Evolutionary conservation across 2,329 filamentous ascomycete genomes (phyloP).

Genomic region (Fusarium pseudonygamai): DNA sequence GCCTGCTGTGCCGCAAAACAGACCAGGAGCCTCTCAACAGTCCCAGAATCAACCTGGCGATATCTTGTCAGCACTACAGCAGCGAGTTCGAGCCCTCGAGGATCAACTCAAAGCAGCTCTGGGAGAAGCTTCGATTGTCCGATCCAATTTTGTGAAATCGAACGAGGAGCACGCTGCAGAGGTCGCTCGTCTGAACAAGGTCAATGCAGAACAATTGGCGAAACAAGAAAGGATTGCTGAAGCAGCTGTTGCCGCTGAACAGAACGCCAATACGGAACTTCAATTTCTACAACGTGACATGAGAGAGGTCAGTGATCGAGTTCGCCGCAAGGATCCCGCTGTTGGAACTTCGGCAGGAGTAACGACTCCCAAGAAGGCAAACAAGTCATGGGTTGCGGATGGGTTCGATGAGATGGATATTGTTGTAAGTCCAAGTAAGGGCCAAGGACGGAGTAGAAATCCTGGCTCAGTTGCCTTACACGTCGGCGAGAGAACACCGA

Average conservation of each 20-base stretch:
- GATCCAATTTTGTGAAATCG: slow-evolving; percentile 72
- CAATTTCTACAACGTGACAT: slow-evolving; percentile 79
- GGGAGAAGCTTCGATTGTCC: slow-evolving; percentile 80
- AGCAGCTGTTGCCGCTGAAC: slow-evolving; percentile 70
- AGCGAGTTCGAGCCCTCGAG: slow-evolving; percentile 62
- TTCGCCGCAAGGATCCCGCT: slow-evolving; percentile 57
- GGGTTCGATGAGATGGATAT: slow-evolving; percentile 78
- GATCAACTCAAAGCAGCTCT: slow-evolving; percentile 69
- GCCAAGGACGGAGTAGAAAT: slow-evolving; percentile 53
- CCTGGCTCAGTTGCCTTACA: slow-evolving; percentile 55
- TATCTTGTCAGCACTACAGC: slow-evolving; percentile 59
- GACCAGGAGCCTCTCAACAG: slow-evolving; percentile 34
- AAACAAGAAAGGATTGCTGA: slow-evolving; percentile 73
- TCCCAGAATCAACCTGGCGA: slow-evolving; percentile 46
- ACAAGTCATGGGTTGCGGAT: slow-evolving; percentile 71
- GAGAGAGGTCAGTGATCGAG: slow-evolving; percentile 64
- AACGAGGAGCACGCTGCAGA: slow-evolving; percentile 70
- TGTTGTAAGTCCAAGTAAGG: slow-evolving; percentile 63
- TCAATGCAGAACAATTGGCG: slow-evolving; percentile 70
- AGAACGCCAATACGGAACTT: slow-evolving; percentile 73
- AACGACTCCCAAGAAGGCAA: slow-evolving; percentile 69
- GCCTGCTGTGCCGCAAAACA: slow-evolving; percentile 45
- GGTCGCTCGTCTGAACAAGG: slow-evolving; percentile 68
- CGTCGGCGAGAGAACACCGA: slow-evolving; percentile 67
- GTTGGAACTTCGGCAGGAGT: slow-evolving; percentile 29